Evolutionary conservation across 1,139 yeast genomes (phyloP).

Genomic region (Saccharomyces hybrid): DNA sequence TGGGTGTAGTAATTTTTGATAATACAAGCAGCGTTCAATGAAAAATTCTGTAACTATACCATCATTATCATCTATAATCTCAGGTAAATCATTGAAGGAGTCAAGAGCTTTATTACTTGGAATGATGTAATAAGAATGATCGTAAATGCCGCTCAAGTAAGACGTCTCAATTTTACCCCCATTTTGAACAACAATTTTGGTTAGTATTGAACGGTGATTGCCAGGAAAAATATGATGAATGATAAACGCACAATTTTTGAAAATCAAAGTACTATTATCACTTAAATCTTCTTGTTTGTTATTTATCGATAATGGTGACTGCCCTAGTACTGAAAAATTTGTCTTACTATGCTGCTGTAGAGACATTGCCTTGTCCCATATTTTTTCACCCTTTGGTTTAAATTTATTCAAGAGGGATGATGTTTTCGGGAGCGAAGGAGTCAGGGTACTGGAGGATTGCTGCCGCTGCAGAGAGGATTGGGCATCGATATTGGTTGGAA

Average conservation of each 20-base stretch:
- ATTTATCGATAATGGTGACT: not conserved
- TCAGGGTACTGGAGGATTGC: slow-evolving; percentile 3
- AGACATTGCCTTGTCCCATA: slow-evolving; percentile 24
- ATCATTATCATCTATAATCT: slow-evolving; percentile 1
- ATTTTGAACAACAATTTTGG: slow-evolving; percentile 22
- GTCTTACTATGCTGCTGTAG: slow-evolving; percentile 3
- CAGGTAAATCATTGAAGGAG: not conserved
- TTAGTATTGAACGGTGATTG: slow-evolving; percentile 17
- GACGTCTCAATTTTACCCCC: slow-evolving; percentile 15
- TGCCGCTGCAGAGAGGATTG: not conserved
- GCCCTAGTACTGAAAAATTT: not conserved
- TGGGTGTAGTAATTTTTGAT: slow-evolving; percentile 39
- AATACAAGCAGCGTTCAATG: slow-evolving; percentile 68
- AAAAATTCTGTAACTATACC: slow-evolving; percentile 69
- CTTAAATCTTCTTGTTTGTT: not conserved
- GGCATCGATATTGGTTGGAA: not conserved
- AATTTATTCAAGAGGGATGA: slow-evolving; percentile 14
- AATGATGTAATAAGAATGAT: slow-evolving; percentile 11
- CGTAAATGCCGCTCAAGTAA: not conserved
- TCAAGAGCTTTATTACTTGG: slow-evolving; percentile 20
- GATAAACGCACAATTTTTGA: slow-evolving; percentile 11
- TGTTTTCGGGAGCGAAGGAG: slow-evolving; percentile 9
- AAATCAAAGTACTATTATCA: slow-evolving; percentile 4
- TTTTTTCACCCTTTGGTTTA: slow-evolving; percentile 20
- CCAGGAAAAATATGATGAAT: slow-evolving; percentile 16